These are phyloP conservation scores for Trypanosoma brucei DNA, from an alignment of 208 protist genomes.

Conservation along the genomic window DNA sequence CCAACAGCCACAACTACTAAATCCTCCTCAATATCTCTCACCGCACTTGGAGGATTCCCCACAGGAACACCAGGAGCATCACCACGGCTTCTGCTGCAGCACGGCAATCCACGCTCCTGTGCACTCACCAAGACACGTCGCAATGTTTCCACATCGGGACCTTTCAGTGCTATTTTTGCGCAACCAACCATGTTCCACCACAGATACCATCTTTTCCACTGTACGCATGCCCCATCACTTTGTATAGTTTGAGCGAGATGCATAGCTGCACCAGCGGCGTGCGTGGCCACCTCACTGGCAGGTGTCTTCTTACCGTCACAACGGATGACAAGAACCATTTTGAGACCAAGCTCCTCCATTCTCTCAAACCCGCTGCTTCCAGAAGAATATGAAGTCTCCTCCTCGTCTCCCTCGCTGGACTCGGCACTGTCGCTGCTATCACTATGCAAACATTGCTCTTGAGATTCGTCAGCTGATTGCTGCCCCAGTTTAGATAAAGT, in stretches of 20 bases:
- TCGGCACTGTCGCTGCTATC: constrained; percentile 2
- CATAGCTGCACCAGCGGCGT: constrained; percentile 42
- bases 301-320: constrained; percentile 35
- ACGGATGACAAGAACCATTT: constrained; percentile 73
- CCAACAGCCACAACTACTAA: constrained; percentile 54
- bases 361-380: constrained; percentile 43
- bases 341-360: constrained; percentile 50
- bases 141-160: constrained; percentile 28
- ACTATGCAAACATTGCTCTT: background rate
- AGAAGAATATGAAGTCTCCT: constrained; percentile 12
- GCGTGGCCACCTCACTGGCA: constrained; percentile 35
- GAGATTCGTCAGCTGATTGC: too few species aligned
- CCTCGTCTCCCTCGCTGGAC: constrained; percentile 24
- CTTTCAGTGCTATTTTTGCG: constrained; percentile 62
- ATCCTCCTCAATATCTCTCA: constrained; percentile 2
- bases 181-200: constrained; percentile 69
- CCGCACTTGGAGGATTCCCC: background rate
- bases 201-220: constrained; percentile 56
- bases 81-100: constrained; percentile 5
- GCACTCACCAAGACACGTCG: constrained; percentile 19
- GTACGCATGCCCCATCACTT: constrained; percentile 4
- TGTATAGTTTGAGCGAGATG: constrained; percentile 31
- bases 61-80: background rate
- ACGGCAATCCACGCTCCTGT: constrained; percentile 27
- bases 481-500: too few species aligned